Evolutionary conservation across 2,329 filamentous ascomycete genomes (phyloP).

Genomic region (Aspergillus flavus): DNA sequence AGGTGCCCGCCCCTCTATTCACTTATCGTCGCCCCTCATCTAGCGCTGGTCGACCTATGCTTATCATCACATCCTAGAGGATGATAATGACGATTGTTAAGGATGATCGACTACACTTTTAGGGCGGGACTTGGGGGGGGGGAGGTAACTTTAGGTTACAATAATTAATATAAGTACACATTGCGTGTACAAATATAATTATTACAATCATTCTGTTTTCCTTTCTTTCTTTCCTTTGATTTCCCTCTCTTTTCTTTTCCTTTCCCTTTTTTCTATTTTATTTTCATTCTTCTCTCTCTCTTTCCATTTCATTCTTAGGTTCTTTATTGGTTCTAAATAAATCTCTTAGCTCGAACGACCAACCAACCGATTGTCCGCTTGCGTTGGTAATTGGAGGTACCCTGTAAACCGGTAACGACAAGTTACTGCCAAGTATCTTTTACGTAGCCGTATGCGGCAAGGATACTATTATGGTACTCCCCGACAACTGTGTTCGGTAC

Average conservation of each 20-base stretch:
- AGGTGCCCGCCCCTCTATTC: conserved; percentile 13
- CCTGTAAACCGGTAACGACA: conserved; percentile 18
- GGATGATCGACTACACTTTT: not conserved
- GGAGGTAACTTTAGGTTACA: not conserved
- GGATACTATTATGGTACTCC: conserved; percentile 19
- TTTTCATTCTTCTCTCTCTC: not conserved
- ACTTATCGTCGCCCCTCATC: conserved; percentile 12
- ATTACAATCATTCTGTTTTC: not conserved
- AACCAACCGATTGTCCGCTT: conserved; percentile 9
- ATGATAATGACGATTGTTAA: not conserved
- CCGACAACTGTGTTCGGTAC: conserved; percentile 23
- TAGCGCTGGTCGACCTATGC: not conserved
- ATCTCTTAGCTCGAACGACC: not conserved
- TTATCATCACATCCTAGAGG: not conserved
- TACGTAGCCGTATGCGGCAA: conserved; percentile 26
- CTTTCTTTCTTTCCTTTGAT: not conserved
- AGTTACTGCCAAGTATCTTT: conserved; percentile 21
- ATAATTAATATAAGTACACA: not conserved
- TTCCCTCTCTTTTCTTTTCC: not conserved
- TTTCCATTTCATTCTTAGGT: not conserved
- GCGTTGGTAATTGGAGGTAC: conserved; percentile 11
- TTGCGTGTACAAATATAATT: not conserved
- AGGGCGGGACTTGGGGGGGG: not conserved
- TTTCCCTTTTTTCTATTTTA: not conserved
- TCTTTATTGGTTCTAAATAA: not conserved